phyloP scores from a whole-genome alignment of 169 alveolate genomes.

The Plasmodium chabaudi region DNA sequence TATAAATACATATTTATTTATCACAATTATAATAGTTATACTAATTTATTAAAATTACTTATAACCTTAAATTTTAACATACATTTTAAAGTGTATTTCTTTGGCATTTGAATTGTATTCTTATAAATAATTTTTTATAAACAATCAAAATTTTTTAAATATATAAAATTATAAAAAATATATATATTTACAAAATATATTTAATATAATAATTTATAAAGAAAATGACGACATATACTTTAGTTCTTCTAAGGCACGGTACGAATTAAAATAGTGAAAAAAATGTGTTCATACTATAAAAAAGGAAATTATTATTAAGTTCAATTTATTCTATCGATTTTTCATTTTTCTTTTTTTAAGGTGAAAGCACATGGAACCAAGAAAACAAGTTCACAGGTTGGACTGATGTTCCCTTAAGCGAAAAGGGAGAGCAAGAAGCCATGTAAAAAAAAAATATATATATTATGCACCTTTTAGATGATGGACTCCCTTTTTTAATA shows the following conservation, averaged over 20 bases:
- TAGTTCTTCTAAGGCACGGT: conserved; percentile 76
- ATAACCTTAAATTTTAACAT: too few species aligned
- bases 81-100: too few species aligned
- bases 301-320: conserved; percentile 3
- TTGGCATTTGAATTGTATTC: too few species aligned
- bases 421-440: conserved; percentile 95
- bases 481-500: too few species aligned
- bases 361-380: conserved; percentile 96
- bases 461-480: too few species aligned
- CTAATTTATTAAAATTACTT: too few species aligned
- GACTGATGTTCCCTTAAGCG: conserved; percentile 96
- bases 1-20: too few species aligned
- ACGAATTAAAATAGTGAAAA: conserved; percentile 11
- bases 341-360: conserved; percentile 75
- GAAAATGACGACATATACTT: conserved; percentile 62
- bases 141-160: not conserved
- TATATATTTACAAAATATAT: not conserved
- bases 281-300: conserved; percentile 2
- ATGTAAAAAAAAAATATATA: conserved; percentile 72
- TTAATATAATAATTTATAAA: too few species aligned
- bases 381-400: conserved; percentile 98
- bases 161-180: not conserved
- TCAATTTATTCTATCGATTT: not conserved
- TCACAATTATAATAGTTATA: too few species aligned
- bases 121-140: too few species aligned